Percentiles rank a stretch among this genome's conserved stretches.
These are phyloP conservation scores for Hypholoma sublateritium DNA, from an alignment of 768 basidiomycete species.

Conservation along the genomic window DNA sequence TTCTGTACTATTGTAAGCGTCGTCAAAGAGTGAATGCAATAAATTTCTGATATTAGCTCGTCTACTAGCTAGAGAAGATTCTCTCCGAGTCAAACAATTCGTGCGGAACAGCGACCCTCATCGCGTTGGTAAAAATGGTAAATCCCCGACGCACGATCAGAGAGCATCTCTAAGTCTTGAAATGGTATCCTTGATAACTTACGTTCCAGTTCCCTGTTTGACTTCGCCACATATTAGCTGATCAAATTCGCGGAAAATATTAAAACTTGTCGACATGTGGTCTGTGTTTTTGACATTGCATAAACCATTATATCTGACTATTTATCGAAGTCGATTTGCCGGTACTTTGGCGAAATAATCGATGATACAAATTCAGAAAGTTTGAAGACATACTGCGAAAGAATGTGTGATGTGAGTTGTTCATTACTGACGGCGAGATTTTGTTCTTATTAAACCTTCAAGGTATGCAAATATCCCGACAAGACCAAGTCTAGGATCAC, in stretches of 20 bases:
- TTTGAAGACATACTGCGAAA: constrained; percentile 56
- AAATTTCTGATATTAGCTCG: background rate
- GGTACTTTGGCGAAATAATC: constrained; percentile 76
- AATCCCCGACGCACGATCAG: constrained; percentile 63
- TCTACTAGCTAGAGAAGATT: constrained; percentile 72
- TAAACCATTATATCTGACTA: background rate
- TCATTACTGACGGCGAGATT: background rate
- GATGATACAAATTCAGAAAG: constrained; percentile 44
- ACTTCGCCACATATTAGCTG: constrained; percentile 22
- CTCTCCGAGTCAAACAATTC: constrained; percentile 50
- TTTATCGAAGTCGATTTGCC: constrained; percentile 62
- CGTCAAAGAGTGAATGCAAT: background rate
- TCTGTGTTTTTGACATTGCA: constrained; percentile 30
- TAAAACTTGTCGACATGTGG: constrained; percentile 68
- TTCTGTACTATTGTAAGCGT: constrained; percentile 78
- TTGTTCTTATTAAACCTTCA: background rate
- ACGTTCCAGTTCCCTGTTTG: background rate
- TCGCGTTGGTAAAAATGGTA: constrained; percentile 40
- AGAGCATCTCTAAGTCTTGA: constrained; percentile 62
- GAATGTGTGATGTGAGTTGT: constrained; percentile 76
- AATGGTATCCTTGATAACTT: constrained; percentile 41
- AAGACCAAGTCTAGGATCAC: constrained; percentile 51
- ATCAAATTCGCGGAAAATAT: constrained; percentile 58
- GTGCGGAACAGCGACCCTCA: constrained; percentile 44
- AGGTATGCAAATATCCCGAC: constrained; percentile 82